Evolutionary conservation across 2,329 filamentous ascomycete species (phyloP), one percentile per base, ranked within the genome.

Genomic region (Cladophialophora chaetospira): DNA sequence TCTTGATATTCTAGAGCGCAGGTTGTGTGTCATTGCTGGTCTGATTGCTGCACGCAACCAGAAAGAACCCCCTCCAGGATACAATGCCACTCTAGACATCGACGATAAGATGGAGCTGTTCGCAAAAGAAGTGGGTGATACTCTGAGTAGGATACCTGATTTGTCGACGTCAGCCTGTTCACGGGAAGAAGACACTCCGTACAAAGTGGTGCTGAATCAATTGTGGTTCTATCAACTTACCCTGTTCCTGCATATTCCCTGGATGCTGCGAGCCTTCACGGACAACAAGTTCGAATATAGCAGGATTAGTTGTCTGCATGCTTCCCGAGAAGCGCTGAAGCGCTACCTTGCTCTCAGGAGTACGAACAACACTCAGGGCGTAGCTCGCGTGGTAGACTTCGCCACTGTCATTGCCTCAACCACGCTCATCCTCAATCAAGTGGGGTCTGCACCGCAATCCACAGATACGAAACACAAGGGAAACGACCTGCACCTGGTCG

Each of bases 171-270:
- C 10, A 70, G 69, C 31, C 58, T 67, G 3, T 69, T 25, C 36
- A 13, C 6, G n/a, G 2, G 38, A 6, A 4, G n/a, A 19, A 5
- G 17, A 15, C 5, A 19, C 23, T 31, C 13, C 25, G 10, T 43
- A 25, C 28, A 42, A 52, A 13, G 13, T 44, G 36, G 63, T 78
- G 5, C 75, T 80, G 65, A 66, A 77, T 5, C 81, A 84, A 57
- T 72, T 83, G 45, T 73, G 76, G 4, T 79, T 83, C 58, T 77
- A 78, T 63, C 75, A 78, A 28, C 72, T 83, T 2, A 69, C 82
- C 4, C 74, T 81, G 35, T 72, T 80, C 5, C 72, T 83, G 0
- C 81, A 84, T 55, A 72, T 84, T 1, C 82, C 82, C 0, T 83
- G 79, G 57, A 78, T 83, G 68, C 72, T 83, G 11, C 74, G 72